Percentiles rank a stretch among this genome's conserved stretches.
Evolutionary conservation across 2,329 filamentous ascomycete species (phyloP).

Genomic region (Lecanicillium sp.): DNA sequence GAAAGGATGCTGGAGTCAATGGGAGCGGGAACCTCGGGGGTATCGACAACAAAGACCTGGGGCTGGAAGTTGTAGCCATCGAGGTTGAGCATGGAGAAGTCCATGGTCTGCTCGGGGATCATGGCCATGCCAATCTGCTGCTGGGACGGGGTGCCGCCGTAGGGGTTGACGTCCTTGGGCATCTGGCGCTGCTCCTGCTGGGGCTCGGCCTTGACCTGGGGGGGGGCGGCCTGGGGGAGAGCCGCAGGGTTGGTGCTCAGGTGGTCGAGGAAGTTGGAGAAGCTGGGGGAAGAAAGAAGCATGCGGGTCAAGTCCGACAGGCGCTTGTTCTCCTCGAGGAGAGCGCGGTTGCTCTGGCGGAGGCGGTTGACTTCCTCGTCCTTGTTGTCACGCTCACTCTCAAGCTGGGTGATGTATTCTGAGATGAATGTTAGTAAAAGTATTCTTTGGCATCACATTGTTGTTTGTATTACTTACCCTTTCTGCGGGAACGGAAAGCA

Average conservation of each 20-base stretch:
- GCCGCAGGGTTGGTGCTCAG: slow-evolving; percentile 53
- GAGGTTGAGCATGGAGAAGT: slow-evolving; percentile 64
- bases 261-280: slow-evolving; percentile 71
- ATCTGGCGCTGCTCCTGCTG: slow-evolving; percentile 40
- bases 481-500: slow-evolving; percentile 94
- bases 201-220: slow-evolving; percentile 28
- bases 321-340: slow-evolving; percentile 80
- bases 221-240: slow-evolving; percentile 27
- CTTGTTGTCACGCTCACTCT: slow-evolving; percentile 78
- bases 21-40: slow-evolving; percentile 54
- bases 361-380: slow-evolving; percentile 77
- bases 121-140: slow-evolving; percentile 74
- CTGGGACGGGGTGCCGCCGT: slow-evolving; percentile 41
- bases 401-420: slow-evolving; percentile 94
- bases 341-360: slow-evolving; percentile 69
- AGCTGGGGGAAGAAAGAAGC: slow-evolving; percentile 72
- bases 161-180: slow-evolving; percentile 61
- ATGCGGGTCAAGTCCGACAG: slow-evolving; percentile 72
- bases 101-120: slow-evolving; percentile 71
- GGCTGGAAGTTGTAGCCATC: slow-evolving; percentile 58
- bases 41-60: slow-evolving; percentile 68
- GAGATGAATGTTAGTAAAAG: slow-evolving; percentile 30
- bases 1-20: slow-evolving; percentile 58
- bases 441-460: background rate
- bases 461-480: slow-evolving; percentile 32